Evolutionary conservation across 2,329 filamentous ascomycete species (phyloP).

Genomic region (Calcarisporium arbuscula): DNA sequence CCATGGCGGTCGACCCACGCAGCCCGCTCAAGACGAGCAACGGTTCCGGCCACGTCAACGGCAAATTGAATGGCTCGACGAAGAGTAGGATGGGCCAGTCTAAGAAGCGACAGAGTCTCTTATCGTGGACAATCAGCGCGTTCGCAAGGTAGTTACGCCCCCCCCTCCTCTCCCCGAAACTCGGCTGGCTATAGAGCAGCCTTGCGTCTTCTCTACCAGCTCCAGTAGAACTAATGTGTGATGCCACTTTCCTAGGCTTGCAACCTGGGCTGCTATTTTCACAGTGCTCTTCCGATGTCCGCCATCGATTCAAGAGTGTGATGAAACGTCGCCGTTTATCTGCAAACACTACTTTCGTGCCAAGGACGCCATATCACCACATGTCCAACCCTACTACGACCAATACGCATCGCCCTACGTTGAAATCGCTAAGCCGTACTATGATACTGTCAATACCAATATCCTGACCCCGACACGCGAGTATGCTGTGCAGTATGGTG

Average conservation of each 20-base stretch:
- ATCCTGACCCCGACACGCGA: slow-evolving; percentile 63
- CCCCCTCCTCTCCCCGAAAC: too few relatives aligned
- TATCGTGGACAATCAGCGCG: slow-evolving; percentile 37
- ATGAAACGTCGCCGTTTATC: slow-evolving; percentile 64
- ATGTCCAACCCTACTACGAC: slow-evolving; percentile 80
- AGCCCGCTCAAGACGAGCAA: slow-evolving; percentile 29
- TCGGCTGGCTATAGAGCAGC: too few relatives aligned
- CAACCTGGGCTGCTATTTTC: slow-evolving; percentile 80
- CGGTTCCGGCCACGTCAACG: slow-evolving; percentile 30
- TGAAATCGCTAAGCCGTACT: slow-evolving; percentile 70
- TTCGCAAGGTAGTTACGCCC: slow-evolving; percentile 45
- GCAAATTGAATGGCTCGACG: slow-evolving; percentile 24
- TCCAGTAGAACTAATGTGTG: not conserved
- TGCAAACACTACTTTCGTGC: slow-evolving; percentile 77
- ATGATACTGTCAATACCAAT: slow-evolving; percentile 51
- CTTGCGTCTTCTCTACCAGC: too few relatives aligned
- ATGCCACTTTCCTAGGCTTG: slow-evolving; percentile 45
- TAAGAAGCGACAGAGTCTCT: slow-evolving; percentile 20
- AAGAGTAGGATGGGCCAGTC: slow-evolving; percentile 14
- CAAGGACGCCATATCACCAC: slow-evolving; percentile 59
- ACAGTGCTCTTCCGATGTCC: slow-evolving; percentile 82
- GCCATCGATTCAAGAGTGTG: slow-evolving; percentile 58
- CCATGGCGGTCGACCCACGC: slow-evolving; percentile 27
- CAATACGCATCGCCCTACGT: slow-evolving; percentile 79
- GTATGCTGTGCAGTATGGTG: slow-evolving; percentile 66